These are phyloP conservation scores for Pisolithus thermaeus DNA, from an alignment of 1,284 basidiomycete species.

Conservation along the genomic window DNA sequence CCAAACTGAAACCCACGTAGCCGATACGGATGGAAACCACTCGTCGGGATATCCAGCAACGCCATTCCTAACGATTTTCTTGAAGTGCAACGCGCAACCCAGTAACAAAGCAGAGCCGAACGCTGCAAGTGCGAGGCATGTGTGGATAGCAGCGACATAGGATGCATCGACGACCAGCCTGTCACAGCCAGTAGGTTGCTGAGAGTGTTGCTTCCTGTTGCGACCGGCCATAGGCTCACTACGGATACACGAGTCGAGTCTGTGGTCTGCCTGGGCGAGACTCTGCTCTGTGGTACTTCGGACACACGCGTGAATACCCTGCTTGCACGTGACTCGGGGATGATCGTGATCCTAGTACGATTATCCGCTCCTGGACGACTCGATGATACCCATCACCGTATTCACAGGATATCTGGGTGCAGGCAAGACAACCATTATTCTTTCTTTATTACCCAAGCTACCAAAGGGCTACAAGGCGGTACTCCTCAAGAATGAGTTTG, in stretches of 20 bases:
- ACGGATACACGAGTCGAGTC: too few species aligned
- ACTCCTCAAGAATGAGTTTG: conserved; percentile 86
- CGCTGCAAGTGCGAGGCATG: conserved; percentile 62
- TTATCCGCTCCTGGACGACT: too few species aligned
- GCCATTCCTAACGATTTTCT: conserved; percentile 85
- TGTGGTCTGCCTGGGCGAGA: too few species aligned
- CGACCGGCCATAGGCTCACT: conserved; percentile 16
- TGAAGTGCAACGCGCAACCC: conserved; percentile 73
- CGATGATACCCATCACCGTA: conserved; percentile 69
- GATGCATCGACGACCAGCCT: conserved; percentile 42
- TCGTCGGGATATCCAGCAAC: conserved; percentile 84
- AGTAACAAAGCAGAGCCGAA: conserved; percentile 68
- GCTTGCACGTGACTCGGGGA: neutral
- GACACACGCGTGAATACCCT: neutral
- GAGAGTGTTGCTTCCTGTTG: conserved; percentile 5
- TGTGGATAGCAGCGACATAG: conserved; percentile 61
- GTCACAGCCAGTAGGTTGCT: conserved; percentile 3
- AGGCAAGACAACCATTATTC: conserved; percentile 73
- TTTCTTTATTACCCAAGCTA: conserved; percentile 74
- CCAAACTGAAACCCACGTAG: conserved; percentile 57
- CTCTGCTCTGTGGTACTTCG: too few species aligned
- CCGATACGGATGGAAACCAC: conserved; percentile 92
- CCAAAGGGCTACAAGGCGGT: conserved; percentile 82
- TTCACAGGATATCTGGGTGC: conserved; percentile 82
- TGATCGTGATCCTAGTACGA: too few species aligned